phyloP scores from a whole-genome alignment of 805 yeast species.

The Wickerhamomyces silvicola region DNA sequence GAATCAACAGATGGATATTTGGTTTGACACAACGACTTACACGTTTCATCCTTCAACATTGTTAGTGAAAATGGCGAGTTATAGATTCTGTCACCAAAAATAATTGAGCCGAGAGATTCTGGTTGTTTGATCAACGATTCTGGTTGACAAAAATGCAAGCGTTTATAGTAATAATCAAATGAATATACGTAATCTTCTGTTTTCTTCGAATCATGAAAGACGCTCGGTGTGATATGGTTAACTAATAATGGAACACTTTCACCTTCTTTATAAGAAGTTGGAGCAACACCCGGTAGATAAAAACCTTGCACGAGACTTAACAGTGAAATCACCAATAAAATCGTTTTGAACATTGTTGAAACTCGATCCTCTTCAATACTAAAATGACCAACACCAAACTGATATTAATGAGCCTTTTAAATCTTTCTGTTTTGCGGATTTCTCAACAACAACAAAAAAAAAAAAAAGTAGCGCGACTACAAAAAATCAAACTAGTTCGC shows the following conservation, averaged over 20 bases:
- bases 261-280: conserved; percentile 73
- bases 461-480: too few relatives aligned
- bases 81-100: conserved; percentile 93
- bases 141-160: conserved; percentile 82
- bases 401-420: too few relatives aligned
- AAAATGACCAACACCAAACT: too few relatives aligned
- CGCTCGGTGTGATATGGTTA: conserved; percentile 83
- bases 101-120: conserved; percentile 86
- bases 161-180: conserved; percentile 76
- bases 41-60: conserved; percentile 67
- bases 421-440: too few relatives aligned
- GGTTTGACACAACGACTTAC: conserved; percentile 60
- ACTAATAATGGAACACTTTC: conserved; percentile 75
- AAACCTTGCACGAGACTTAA: conserved; percentile 40
- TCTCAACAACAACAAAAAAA: too few relatives aligned
- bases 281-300: conserved; percentile 94
- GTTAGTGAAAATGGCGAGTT: conserved; percentile 81
- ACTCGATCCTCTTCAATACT: background rate
- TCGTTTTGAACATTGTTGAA: conserved; percentile 3
- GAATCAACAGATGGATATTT: conserved; percentile 60
- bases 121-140: conserved; percentile 49
- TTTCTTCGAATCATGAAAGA: conserved; percentile 34
- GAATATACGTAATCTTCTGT: conserved; percentile 57
- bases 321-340: conserved; percentile 6
- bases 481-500: too few relatives aligned